These are phyloP conservation scores for Physcia stellaris DNA, from an alignment of 495 filamentous ascomycete species.

Conservation along the genomic window DNA sequence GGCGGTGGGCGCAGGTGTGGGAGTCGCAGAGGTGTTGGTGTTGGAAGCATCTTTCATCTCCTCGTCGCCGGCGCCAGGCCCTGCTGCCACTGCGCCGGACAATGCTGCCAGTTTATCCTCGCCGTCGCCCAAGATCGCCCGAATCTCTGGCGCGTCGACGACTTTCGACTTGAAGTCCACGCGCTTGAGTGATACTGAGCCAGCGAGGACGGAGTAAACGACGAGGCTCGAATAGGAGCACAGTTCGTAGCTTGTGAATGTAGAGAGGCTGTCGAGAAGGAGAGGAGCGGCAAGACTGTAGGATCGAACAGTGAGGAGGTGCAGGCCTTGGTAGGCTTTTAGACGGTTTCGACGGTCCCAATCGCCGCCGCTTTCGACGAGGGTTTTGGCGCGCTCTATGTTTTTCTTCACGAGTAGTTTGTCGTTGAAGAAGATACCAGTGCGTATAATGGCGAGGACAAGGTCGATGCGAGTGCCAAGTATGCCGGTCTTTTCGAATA, in stretches of 20 bases:
- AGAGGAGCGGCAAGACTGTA: conserved; percentile 83
- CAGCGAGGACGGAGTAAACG: conserved; percentile 88
- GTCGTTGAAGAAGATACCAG: conserved; percentile 92
- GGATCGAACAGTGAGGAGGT: conserved; percentile 80
- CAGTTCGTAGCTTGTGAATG: conserved; percentile 97
- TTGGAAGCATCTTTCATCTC: conserved; percentile 55
- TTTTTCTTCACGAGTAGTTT: conserved; percentile 82
- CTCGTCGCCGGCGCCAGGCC: conserved; percentile 63
- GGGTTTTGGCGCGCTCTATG: conserved; percentile 73
- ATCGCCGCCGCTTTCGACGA: conserved; percentile 90
- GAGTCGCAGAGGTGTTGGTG: conserved; percentile 42
- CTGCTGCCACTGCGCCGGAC: conserved; percentile 60
- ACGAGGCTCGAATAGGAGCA: conserved; percentile 91
- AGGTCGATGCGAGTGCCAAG: conserved; percentile 94
- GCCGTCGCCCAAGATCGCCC: conserved; percentile 80
- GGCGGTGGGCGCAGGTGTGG: conserved; percentile 43
- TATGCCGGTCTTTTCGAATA: conserved; percentile 87
- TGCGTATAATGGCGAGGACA: conserved; percentile 87
- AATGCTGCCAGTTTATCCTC: conserved; percentile 76
- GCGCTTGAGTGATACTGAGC: conserved; percentile 84
- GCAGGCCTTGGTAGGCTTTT: conserved; percentile 94
- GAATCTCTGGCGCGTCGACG: conserved; percentile 94
- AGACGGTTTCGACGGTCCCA: conserved; percentile 97
- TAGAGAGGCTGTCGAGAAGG: conserved; percentile 88
- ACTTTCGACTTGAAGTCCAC: conserved; percentile 99